Percentiles rank a stretch among this genome's conserved stretches.
Evolutionary conservation across 1,139 yeast genomes (phyloP).

Genomic region (Hemisphaericaspora xylofermentans): DNA sequence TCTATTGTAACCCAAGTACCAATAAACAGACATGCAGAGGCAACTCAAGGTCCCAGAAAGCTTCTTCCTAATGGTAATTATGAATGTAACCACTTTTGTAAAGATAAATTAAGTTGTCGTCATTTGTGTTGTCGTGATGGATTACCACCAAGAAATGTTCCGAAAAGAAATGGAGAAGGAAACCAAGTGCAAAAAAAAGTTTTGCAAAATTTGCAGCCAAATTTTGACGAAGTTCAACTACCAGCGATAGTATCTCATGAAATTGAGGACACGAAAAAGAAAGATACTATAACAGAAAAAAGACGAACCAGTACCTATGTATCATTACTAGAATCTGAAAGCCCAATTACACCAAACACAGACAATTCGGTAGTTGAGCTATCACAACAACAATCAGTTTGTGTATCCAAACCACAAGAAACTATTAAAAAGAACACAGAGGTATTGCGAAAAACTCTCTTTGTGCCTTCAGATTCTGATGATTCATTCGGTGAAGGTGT

Average conservation of each 20-base stretch:
- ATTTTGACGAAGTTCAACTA: neutral
- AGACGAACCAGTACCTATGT: too few relatives aligned
- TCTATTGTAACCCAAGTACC: neutral
- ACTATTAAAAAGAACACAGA: neutral
- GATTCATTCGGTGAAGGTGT: neutral
- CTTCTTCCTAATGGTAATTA: constrained; percentile 25
- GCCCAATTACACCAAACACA: too few relatives aligned
- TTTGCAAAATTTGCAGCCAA: constrained; percentile 2
- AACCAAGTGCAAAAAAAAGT: neutral
- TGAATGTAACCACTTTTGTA: constrained; percentile 41
- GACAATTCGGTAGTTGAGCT: too few relatives aligned
- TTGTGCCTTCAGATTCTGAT: neutral
- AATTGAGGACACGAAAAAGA: too few relatives aligned
- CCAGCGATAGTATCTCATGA: neutral
- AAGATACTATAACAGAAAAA: too few relatives aligned
- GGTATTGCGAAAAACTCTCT: neutral
- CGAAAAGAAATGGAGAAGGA: neutral
- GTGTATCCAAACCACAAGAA: too few relatives aligned
- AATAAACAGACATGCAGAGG: neutral
- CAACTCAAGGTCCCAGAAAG: constrained; percentile 6
- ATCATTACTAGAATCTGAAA: too few relatives aligned
- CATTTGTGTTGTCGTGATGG: constrained; percentile 48
- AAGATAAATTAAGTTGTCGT: constrained; percentile 34
- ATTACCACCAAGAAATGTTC: constrained; percentile 15
- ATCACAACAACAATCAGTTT: too few relatives aligned